Conservation (phyloP, 106 monocot species). For the Allium cepa region DNA sequence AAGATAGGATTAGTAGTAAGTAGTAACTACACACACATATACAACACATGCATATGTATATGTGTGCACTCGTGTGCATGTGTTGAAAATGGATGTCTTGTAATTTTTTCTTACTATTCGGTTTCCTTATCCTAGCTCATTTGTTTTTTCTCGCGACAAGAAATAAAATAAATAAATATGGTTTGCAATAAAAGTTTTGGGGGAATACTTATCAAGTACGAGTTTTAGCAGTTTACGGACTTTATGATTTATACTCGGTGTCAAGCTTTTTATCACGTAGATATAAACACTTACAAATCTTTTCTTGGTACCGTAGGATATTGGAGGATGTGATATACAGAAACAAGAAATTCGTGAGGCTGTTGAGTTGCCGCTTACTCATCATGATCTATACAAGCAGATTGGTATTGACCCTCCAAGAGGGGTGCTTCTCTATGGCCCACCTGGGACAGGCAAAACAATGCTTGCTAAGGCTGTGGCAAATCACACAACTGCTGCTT, state of each 20-base stretch:
- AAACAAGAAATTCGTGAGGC: conserved; percentile 97
- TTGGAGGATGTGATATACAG: conserved; percentile 98
- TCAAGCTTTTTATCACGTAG: neutral
- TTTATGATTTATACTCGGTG: neutral
- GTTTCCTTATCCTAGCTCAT: no score
- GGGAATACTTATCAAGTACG: no score
- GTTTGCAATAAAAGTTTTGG: no score
- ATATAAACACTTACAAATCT: neutral
- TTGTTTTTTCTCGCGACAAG: no score
- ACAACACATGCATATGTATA: no score
- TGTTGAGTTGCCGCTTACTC: conserved; percentile 88
- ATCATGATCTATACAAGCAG: conserved; percentile 92
- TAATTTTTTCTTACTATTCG: no score
- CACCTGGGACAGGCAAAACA: conserved; percentile 94
- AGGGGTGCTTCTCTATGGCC: conserved; percentile 95
- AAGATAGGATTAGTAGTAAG: no score
- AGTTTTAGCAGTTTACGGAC: no score
- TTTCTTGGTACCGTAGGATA: conserved; percentile 60
- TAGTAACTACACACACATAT: no score
- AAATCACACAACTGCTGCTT: conserved; percentile 91
- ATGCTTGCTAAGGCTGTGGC: conserved; percentile 98
- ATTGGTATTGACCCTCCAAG: conserved; percentile 94
- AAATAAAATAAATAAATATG: no score
- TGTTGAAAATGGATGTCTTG: no score
- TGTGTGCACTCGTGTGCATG: no score